phyloP scores from a whole-genome alignment of 306 rosid genomes.

The Vicia villosa region DNA sequence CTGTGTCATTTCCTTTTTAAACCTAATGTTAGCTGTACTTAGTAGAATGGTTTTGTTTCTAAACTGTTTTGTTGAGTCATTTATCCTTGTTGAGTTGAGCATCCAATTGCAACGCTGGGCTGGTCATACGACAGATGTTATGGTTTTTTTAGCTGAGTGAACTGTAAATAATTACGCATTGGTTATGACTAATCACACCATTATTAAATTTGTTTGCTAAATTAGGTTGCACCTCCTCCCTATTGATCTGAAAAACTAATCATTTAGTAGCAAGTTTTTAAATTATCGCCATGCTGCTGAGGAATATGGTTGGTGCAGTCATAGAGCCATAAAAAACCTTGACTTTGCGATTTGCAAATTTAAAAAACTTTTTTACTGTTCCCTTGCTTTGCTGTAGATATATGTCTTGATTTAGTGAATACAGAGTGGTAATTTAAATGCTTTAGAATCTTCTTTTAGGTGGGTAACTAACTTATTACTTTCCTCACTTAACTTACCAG shows the following conservation, averaged over 20 bases:
- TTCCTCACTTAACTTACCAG: conserved; percentile 44
- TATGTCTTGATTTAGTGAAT: conserved; percentile 25
- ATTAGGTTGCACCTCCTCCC: conserved; percentile 24
- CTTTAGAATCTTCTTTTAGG: conserved; percentile 7
- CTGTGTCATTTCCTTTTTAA: background rate
- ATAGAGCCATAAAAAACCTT: background rate
- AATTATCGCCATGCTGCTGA: background rate
- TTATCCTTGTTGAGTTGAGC: conserved; percentile 7
- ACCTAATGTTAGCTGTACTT: background rate
- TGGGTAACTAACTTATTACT: conserved; percentile 18
- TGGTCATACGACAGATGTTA: background rate
- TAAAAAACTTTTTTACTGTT: background rate
- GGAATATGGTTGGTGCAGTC: background rate
- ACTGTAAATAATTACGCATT: conserved; percentile 1
- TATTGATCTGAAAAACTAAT: conserved; percentile 2
- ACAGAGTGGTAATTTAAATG: background rate
- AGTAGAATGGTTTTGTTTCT: conserved; percentile 1
- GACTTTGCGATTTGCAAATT: background rate
- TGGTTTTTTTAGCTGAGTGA: background rate
- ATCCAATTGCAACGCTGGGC: background rate
- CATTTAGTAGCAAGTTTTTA: background rate
- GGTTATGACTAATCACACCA: background rate
- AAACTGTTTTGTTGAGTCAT: background rate
- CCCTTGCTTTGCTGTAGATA: background rate
- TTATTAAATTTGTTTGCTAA: background rate